A percentile compares a stretch with the other conserved stretches of the same genome.
phyloP scores from a whole-genome alignment of 2,329 filamentous ascomycete genomes.

The Catunica adiposa region DNA sequence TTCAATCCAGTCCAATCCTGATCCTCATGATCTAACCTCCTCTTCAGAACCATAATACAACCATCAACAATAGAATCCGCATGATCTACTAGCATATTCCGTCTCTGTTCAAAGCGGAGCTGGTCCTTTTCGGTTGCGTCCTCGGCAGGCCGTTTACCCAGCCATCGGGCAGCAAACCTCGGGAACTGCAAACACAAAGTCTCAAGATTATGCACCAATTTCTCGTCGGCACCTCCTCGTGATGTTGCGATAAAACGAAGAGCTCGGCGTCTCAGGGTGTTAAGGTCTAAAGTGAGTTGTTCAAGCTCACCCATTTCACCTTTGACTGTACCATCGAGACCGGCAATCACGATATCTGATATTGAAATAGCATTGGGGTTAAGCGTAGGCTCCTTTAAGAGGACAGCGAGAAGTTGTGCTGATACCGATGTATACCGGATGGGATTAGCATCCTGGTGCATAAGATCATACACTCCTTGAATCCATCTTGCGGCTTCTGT shows the following conservation, averaged over 20 bases:
- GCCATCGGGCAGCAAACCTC: conserved; percentile 43
- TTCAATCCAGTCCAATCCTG: conserved; percentile 40
- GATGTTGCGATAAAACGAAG: conserved; percentile 28
- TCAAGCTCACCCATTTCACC: conserved; percentile 44
- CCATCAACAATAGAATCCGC: conserved; percentile 44
- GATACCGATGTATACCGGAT: conserved; percentile 33
- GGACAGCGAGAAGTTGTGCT: conserved; percentile 38
- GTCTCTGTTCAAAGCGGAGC: conserved; percentile 44
- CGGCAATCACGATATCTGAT: conserved; percentile 32
- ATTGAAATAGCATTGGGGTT: conserved; percentile 26
- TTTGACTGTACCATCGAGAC: conserved; percentile 41
- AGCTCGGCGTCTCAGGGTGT: conserved; percentile 36
- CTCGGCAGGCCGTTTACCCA: conserved; percentile 38
- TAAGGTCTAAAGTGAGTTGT: conserved; percentile 41
- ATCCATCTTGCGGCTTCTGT: conserved; percentile 41
- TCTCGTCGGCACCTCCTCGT: conserved; percentile 12
- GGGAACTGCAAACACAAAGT: conserved; percentile 41
- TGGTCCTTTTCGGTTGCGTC: conserved; percentile 39
- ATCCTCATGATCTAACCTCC: conserved; percentile 30
- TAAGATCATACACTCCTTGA: conserved; percentile 26
- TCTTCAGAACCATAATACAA: conserved; percentile 38
- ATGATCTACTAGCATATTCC: conserved; percentile 34
- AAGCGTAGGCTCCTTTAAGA: conserved; percentile 29
- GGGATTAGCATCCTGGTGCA: conserved; percentile 27
- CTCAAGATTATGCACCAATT: conserved; percentile 30